Base-by-base conservation (phyloP, 2,329 filamentous ascomycete genomes). In the Fusarium continuum region DNA sequence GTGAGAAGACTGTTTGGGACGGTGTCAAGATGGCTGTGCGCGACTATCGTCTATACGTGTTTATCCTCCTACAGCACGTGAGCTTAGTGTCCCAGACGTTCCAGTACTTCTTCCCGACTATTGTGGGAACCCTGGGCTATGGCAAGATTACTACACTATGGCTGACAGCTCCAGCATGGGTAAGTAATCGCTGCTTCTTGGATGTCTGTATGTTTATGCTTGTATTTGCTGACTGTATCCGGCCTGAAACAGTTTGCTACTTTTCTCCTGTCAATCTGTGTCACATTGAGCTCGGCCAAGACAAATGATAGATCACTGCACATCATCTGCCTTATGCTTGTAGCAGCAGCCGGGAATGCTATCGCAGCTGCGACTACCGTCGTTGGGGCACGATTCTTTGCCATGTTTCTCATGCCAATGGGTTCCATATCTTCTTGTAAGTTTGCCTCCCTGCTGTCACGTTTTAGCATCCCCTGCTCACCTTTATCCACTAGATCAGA, bases 31-130 rank as follows among this genome's bases (percentile, higher is more conserved):
- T 84, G 55, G 80, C 81, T 0, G 72, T 85, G 16, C 74, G 72
- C 6, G 83, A 85, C 63, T 80, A 79, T 6, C 77, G 81, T 2
- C 74, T 85, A 0, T 86, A 84, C 59, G 59, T 86, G 2, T 85
- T 86, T 47, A 77, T 83, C 2, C 73, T 86, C 19, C 73, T 86
- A 4, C 83, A 86, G 66, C 83, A 85, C 52, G 68, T 79, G n/a
- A 81, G 77, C 26, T 62, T 85, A 14, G 72, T 84, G 2, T 79
- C 80, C 0, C 83, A 86, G 67, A 84, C 82, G 2, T 88, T 88
- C 67, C 84, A 87, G 39, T 88, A 88, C 69, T 88, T 88, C 75
- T 89, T 89, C 73, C 87, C 87, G 0, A 85, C 81, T 0, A 87
- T 90, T 34, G 83, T 89, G 2, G 79, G 85, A 36, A 88, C 85